Evolutionary conservation across 148 eudicot species (phyloP), one percentile per base, ranked within the genome.

Genomic region (Vaccinium myrtillus): DNA sequence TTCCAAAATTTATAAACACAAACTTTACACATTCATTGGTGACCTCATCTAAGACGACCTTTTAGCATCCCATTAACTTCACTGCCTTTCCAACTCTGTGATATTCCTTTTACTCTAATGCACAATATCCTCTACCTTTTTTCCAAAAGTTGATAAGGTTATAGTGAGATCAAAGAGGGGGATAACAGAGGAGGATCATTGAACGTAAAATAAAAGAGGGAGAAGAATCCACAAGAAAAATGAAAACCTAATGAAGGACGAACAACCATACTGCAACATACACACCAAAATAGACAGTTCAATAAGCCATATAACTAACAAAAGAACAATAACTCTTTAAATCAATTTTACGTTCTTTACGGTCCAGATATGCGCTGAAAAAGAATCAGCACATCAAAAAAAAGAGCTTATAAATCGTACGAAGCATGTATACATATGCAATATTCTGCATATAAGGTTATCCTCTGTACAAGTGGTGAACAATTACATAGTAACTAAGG

Each of bases 41-140:
- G 71, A 48, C 6, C 82, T 79, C 82, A 58, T 80, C 70, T 55
- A 10, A 59, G 48, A 39, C 70, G 55, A 39, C 32, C 27, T 39
- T 58, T 32, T 58, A 56, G 27, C 69, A 32, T 54, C 27, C 48
- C 27, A 30, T 78, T 23, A 7, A 50, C 54, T 77, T 3, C 7
- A 53, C 46, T 11, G 5, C 46, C 63, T 8, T 15, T 78, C 14
- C 65, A 78, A 30, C 18, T 53, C 50, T 27, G 2, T 3, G 15
- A 59, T 19, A 55, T 80, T 59, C 16, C 46, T 58, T 56, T 21
- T 80, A 56, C 46, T 79, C 9, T 15, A 14, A 0, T 15, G 27
- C 19, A 13, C 27, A 51, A 78, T 23, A 53, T 16, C 4, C 39
- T 36, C 39, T 36, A 36, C 39, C 39, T 36, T 36, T 36, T 36